A percentile compares a stretch with the other conserved stretches of the same genome.
Evolutionary conservation across 805 yeast species (phyloP).

Genomic region (Wickerhamiella allomyrinae): DNA sequence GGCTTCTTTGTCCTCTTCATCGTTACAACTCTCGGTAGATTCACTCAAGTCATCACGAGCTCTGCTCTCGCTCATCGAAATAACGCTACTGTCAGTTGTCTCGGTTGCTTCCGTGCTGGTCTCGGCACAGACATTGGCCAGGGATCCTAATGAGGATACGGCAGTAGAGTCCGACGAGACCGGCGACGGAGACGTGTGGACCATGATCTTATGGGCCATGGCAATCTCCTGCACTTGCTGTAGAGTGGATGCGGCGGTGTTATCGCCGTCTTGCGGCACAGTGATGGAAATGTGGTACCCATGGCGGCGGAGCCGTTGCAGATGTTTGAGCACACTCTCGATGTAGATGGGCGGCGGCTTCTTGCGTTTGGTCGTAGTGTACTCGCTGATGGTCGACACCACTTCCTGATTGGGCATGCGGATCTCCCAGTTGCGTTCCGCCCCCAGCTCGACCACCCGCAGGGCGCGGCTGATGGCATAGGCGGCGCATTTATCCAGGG

Average conservation of each 20-base stretch:
- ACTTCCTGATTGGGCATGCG: constrained; percentile 1
- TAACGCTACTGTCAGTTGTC: neutral
- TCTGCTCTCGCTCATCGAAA: too few species aligned
- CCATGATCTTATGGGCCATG: neutral
- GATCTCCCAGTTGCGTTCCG: constrained; percentile 6
- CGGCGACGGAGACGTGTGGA: neutral
- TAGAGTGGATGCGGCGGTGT: neutral
- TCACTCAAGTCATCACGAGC: too few species aligned
- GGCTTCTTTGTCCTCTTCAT: neutral
- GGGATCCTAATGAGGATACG: neutral
- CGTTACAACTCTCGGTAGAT: neutral
- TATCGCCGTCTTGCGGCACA: neutral
- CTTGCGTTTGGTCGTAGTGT: constrained; percentile 1
- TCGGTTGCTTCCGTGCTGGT: neutral
- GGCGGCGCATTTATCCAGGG: constrained; percentile 3
- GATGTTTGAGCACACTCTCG: constrained; percentile 5
- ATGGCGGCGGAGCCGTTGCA: constrained; percentile 7
- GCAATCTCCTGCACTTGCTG: neutral
- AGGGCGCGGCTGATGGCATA: constrained; percentile 3
- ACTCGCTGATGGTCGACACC: neutral
- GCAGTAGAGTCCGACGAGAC: neutral
- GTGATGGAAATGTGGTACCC: constrained; percentile 6
- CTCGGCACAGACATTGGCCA: neutral
- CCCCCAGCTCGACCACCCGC: constrained; percentile 5
- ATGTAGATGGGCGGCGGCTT: constrained; percentile 1